Base-by-base conservation (phyloP, 2,329 filamentous ascomycete genomes). In the Nothophoma quercina region DNA sequence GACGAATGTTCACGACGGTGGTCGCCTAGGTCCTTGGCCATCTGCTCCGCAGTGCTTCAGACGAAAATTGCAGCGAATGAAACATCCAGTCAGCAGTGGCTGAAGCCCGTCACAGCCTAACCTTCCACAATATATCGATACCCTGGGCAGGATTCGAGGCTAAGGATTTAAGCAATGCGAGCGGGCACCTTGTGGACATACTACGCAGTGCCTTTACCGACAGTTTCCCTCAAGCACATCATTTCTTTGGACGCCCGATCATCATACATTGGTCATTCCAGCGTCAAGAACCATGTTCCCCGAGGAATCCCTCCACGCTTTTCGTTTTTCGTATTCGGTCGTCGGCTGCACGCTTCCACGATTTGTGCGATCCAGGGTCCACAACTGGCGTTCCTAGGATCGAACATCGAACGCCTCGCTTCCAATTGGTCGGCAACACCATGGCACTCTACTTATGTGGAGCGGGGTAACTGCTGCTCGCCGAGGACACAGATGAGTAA, bases 351-450 rank as follows among this genome's bases (percentile, higher is more conserved):
- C 16, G 5, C 19, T 26, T n/a, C 13, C n/a, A 15, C 10, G 21
- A 30, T 22, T 29, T 21, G 35, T 42, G 13, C 22, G 35, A 29
- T 55, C 39, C 21, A 45, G 48, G 48, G 23, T 51, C 29, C 23
- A 23, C 21, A 21, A 18, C 23, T 32, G 28, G 56, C 4, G 29
- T 62, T 9, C 62, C 62, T 29, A 54, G 49, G 19, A 65, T 67
- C 40, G 34, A 34, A 10, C 13, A 25, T 7, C 4, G 21, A 16
- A 10, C 10, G 13, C 7, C 21, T 5, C 12, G n/a, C 22, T 28
- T 45, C 7, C 35, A 25, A 51, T 51, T 45, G 41, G 48, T 40
- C 22, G 28, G 23, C 5, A 13, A 34, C 12, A n/a, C 16, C 33
- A 29, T 22, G 30, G 22, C 7, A 15, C 21, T 18, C 29, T 16